Base-by-base conservation (phyloP, 2,329 filamentous ascomycete genomes). In the Claviceps capensis region DNA sequence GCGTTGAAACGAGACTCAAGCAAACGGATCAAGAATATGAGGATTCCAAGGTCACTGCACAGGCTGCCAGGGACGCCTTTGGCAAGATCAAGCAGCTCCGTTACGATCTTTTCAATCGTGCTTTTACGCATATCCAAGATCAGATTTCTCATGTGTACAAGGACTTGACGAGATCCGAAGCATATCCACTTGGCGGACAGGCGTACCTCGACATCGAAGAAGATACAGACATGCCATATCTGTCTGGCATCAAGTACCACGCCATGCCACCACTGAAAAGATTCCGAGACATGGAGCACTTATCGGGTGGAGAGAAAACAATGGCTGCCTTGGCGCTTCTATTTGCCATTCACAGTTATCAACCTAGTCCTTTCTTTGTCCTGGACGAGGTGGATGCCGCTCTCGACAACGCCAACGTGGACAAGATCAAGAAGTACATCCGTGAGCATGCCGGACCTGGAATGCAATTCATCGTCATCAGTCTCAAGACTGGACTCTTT, bases 401-500 rank as follows among this genome's bases (percentile, higher is more conserved):
- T 42, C 78, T 98, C n/a, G 93, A 98, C 66, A 95, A 96, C 63
- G 89, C 91, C 55, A 98, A 98, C 61, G 93, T 97, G 6, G 85
- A 88, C 60, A 89, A 94, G 65, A 90, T 98, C 68, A 93, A 91
- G 58, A 93, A 93, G 67, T 98, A 98, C 64, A 95, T 98, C 56
- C 81, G 85, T 40, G 88, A 95, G 63, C 90, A 98, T 68, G 87
- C 90, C 1, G 88, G 88, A 0, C 93, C 93, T 1, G 94, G 94
- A 14, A 97, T 97, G 89, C 93, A 98, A 67, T 98, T 98, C 61
- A 94, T 98, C 55, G 93, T 98, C 59, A 98, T 98, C 67, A 89
- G 83, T 71, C 77, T 98, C 65, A 98, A 98, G 77, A 86, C 89
- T 0, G 90, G 89, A 1, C 74, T 98, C 52, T 98, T 97, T 72